Percentiles rank a stretch among this genome's conserved stretches.
phyloP scores from a whole-genome alignment of 805 yeast genomes.

The Ogataea thermomethanolica region DNA sequence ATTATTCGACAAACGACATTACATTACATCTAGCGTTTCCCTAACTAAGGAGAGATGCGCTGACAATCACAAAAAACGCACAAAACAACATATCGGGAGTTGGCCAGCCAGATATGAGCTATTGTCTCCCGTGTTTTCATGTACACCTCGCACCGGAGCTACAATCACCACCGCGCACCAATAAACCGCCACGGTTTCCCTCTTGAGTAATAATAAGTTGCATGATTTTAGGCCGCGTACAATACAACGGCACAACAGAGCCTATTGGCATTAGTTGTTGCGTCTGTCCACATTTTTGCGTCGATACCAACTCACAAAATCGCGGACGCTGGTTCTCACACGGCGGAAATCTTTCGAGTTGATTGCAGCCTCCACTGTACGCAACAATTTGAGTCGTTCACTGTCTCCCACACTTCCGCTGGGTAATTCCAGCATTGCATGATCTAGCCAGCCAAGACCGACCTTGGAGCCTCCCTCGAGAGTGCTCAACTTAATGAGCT shows the following conservation, averaged over 20 bases:
- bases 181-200: background rate
- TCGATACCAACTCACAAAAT: constrained; percentile 79
- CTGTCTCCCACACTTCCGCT: constrained; percentile 57
- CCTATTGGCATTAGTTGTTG: constrained; percentile 2
- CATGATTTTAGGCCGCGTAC: constrained; percentile 1
- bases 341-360: constrained; percentile 68
- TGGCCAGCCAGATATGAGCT: constrained; percentile 4
- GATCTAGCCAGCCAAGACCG: constrained; percentile 56
- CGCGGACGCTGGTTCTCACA: constrained; percentile 66
- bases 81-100: background rate
- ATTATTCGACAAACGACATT: background rate
- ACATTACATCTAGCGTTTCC: too few relatives aligned
- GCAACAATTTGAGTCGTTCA: constrained; percentile 63
- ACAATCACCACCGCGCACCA: background rate
- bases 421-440: constrained; percentile 55
- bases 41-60: too few relatives aligned
- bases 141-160: constrained; percentile 1
- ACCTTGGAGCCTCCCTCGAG: constrained; percentile 42
- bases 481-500: constrained; percentile 52
- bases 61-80: too few relatives aligned
- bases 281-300: constrained; percentile 58
- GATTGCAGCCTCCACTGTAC: constrained; percentile 55
- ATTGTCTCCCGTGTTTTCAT: background rate
- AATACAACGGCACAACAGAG: background rate
- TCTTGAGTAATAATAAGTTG: constrained; percentile 4